Conservation (phyloP, 2,329 filamentous ascomycete species). For the Curvularia verruculosa region DNA sequence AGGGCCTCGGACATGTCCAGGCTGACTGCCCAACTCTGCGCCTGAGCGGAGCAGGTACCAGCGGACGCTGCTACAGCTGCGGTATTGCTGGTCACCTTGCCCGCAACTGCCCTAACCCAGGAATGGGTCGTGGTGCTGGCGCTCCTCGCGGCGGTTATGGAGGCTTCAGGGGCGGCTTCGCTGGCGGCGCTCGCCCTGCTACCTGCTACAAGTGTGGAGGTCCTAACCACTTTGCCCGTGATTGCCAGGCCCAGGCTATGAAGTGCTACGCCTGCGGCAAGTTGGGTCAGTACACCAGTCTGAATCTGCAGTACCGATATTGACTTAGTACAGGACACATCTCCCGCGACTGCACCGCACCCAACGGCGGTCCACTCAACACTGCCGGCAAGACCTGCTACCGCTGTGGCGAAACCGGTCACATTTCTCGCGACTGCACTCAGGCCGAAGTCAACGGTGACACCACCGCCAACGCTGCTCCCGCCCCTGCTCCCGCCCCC, state of each 20-base stretch:
- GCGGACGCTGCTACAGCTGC: slow-evolving; percentile 96
- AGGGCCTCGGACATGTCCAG: slow-evolving; percentile 97
- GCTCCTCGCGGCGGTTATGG: slow-evolving; percentile 77
- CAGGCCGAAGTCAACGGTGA: slow-evolving; percentile 66
- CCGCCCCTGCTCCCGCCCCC: slow-evolving; percentile 41
- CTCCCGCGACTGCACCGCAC: slow-evolving; percentile 91
- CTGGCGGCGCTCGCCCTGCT: slow-evolving; percentile 68
- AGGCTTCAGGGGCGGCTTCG: slow-evolving; percentile 74
- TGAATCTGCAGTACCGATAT: not conserved
- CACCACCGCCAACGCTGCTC: slow-evolving; percentile 32
- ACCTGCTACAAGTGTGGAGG: slow-evolving; percentile 76
- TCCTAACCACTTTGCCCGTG: slow-evolving; percentile 97
- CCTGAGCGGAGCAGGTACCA: slow-evolving; percentile 78
- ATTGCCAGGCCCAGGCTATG: slow-evolving; percentile 98
- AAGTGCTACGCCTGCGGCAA: slow-evolving; percentile 98
- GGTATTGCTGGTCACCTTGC: slow-evolving; percentile 91
- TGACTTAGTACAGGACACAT: slow-evolving; percentile 69
- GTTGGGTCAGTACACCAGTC: slow-evolving; percentile 54
- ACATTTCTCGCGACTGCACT: slow-evolving; percentile 95
- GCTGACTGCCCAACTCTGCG: slow-evolving; percentile 97
- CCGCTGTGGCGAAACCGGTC: slow-evolving; percentile 91
- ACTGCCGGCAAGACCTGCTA: slow-evolving; percentile 99
- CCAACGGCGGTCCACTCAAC: slow-evolving; percentile 94
- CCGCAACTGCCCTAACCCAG: slow-evolving; percentile 82
- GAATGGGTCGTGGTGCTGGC: slow-evolving; percentile 68